phyloP scores from a whole-genome alignment of 1,139 yeast species.

The Saccharomycopsis hybrid region DNA sequence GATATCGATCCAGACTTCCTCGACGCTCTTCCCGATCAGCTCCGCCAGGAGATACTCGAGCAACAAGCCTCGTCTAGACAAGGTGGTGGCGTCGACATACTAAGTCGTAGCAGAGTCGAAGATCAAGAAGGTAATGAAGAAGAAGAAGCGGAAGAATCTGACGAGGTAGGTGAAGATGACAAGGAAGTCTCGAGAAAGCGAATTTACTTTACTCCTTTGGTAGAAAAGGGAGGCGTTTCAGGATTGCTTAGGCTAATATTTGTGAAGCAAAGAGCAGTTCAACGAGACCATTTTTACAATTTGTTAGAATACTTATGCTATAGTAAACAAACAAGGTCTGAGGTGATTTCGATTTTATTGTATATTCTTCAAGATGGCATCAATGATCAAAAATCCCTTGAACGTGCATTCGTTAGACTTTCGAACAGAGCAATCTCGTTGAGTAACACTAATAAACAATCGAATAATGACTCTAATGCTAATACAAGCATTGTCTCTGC shows the following conservation, averaged over 20 bases:
- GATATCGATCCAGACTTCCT: slow-evolving; percentile 70
- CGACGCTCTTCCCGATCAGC: slow-evolving; percentile 70
- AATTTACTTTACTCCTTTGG: slow-evolving; percentile 52
- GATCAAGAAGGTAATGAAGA: slow-evolving; percentile 24
- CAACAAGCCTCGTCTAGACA: slow-evolving; percentile 50
- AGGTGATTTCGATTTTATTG: slow-evolving; percentile 63
- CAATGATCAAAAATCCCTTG: slow-evolving; percentile 52
- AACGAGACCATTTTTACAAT: slow-evolving; percentile 61
- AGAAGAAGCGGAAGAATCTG: slow-evolving; percentile 21
- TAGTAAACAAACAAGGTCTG: slow-evolving; percentile 73
- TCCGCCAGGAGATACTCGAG: slow-evolving; percentile 66
- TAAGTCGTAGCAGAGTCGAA: no score
- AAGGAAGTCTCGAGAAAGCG: slow-evolving; percentile 33
- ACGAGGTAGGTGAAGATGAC: slow-evolving; percentile 13
- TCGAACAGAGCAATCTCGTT: slow-evolving; percentile 31
- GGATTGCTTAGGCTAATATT: slow-evolving; percentile 66
- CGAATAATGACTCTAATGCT: not conserved
- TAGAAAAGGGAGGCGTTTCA: slow-evolving; percentile 74
- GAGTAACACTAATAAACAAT: no score
- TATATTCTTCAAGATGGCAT: slow-evolving; percentile 74
- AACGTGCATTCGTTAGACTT: slow-evolving; percentile 55
- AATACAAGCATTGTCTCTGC: slow-evolving; percentile 24
- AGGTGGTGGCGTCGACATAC: no score
- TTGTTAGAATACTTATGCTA: slow-evolving; percentile 63
- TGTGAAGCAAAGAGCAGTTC: slow-evolving; percentile 46